Base-by-base conservation (phyloP, 2,329 filamentous ascomycete genomes). In the Chaetomiaceae sp. region DNA sequence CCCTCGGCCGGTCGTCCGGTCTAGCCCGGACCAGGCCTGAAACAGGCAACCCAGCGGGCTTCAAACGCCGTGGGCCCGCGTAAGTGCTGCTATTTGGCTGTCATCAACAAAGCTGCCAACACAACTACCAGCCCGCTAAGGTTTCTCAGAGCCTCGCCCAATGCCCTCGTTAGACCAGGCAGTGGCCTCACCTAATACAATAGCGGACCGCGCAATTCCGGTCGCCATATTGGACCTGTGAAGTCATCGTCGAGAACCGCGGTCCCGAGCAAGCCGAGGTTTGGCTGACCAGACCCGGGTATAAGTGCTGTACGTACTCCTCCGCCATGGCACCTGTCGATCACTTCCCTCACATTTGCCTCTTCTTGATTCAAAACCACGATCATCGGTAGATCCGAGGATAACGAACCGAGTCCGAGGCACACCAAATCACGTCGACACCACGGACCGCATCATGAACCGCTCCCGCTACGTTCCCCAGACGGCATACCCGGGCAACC, bases 261-360 rank as follows among this genome's bases (percentile, higher is more conserved):
- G 57, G 57, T 52, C 51, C 54, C 17, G 48, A 54, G 27, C 51
- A 47, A 39, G 54, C 45, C 48, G 45, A 25, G 29, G 22, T 44
- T 43, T 20, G 46, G n/a, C 39, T 46, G 51, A 55, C 40, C 39
- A 1, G 27, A 52, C 44, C 43, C 20, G 51, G 46, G 36, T 59
- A 59, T 59, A 59, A 59, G 54, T 42, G n/a, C 29, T 51, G 45
- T 50, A 49, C 38, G 50, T 54, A 50, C 48, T 51, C 25, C 34
- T 23, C 42, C 25, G 37, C 42, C 45, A 19, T 17, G 8, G 12
- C 25, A 47, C 22, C 9, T 37, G 40, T n/a, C 40, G 23, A 51
- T 54, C 51, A 51, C 22, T 44, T 37, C 46, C 31, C 5, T 51
- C 49, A 39, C 51, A 31, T 20, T 55, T 19, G 43, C 40, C 36